Evolutionary conservation across 1,284 basidiomycete genomes (phyloP).

Genomic region (Fomitopsis betulina): DNA sequence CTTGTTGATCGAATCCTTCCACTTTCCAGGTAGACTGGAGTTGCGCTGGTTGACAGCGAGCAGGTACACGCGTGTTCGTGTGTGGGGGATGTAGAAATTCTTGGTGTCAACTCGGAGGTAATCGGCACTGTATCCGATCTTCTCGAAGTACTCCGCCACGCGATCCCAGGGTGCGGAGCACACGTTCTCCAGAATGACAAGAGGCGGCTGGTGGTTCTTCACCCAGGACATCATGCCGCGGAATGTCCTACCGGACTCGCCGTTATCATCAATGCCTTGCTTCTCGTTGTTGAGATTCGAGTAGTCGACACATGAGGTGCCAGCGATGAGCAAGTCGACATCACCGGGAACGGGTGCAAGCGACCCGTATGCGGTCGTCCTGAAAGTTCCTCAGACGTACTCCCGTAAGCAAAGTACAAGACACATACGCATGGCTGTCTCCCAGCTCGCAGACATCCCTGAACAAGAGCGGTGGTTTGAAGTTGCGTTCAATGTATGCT

Average conservation of each 20-base stretch:
- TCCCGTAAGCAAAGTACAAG: not conserved
- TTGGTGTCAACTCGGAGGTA: slow-evolving; percentile 85
- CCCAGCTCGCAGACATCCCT: slow-evolving; percentile 93
- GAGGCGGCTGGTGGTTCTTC: slow-evolving; percentile 77
- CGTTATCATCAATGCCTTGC: slow-evolving; percentile 82
- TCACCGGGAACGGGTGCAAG: slow-evolving; percentile 84
- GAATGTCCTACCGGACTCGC: slow-evolving; percentile 89
- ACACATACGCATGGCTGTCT: slow-evolving; percentile 63
- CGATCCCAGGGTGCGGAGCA: slow-evolving; percentile 86
- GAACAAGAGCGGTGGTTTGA: slow-evolving; percentile 87
- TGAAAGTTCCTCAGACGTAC: slow-evolving; percentile 25
- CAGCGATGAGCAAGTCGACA: slow-evolving; percentile 87
- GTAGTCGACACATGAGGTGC: slow-evolving; percentile 96
- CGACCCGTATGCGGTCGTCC: slow-evolving; percentile 90
- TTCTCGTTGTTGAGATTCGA: slow-evolving; percentile 93
- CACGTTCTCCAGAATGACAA: slow-evolving; percentile 94
- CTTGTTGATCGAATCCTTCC: slow-evolving; percentile 66
- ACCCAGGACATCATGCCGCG: slow-evolving; percentile 94
- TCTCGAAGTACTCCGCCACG: slow-evolving; percentile 74
- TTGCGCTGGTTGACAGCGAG: slow-evolving; percentile 67
- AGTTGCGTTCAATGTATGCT: slow-evolving; percentile 96
- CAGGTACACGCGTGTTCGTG: slow-evolving; percentile 85
- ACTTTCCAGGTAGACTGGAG: slow-evolving; percentile 61
- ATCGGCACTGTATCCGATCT: slow-evolving; percentile 75
- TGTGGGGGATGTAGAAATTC: slow-evolving; percentile 92